A percentile compares a stretch with the other conserved stretches of the same genome.
phyloP scores from a whole-genome alignment of 2,329 filamentous ascomycete genomes.

The Orbilia quercus region DNA sequence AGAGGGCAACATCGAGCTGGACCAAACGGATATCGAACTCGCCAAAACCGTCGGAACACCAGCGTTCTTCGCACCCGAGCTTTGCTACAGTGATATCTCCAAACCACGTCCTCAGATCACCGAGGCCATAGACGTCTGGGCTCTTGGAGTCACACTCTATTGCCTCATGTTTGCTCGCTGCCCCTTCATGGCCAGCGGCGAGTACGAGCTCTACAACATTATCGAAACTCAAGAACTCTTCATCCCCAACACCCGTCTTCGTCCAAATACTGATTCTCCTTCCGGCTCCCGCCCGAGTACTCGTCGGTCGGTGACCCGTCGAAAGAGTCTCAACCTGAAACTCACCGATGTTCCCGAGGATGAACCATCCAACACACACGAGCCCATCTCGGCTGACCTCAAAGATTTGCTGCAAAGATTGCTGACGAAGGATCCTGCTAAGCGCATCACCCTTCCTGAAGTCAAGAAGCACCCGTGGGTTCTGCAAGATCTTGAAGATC shows the following conservation, averaged over 20 bases:
- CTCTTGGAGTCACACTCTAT: constrained; percentile 93
- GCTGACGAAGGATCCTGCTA: constrained; percentile 86
- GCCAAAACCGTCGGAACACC: constrained; percentile 98
- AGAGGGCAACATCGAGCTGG: constrained; percentile 82
- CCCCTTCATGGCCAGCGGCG: constrained; percentile 90
- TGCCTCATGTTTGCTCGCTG: constrained; percentile 94
- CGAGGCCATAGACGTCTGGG: constrained; percentile 97
- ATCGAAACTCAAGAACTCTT: constrained; percentile 94
- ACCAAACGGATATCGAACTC: constrained; percentile 87
- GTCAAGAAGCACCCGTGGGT: constrained; percentile 97
- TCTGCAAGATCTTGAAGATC: constrained; percentile 78
- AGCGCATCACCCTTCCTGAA: constrained; percentile 87
- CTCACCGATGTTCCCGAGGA: constrained; percentile 51
- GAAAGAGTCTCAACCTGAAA: constrained; percentile 59
- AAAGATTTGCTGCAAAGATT: constrained; percentile 81
- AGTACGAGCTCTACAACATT: constrained; percentile 88
- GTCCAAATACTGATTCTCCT: constrained; percentile 66
- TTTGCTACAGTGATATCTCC: constrained; percentile 79
- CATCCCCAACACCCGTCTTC: constrained; percentile 83
- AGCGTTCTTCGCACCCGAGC: constrained; percentile 95
- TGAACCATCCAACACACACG: constrained; percentile 69
- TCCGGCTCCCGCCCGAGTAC: constrained; percentile 53
- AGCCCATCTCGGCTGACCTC: constrained; percentile 83
- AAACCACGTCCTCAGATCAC: constrained; percentile 79
- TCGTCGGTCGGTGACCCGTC: constrained; percentile 65